phyloP scores from a whole-genome alignment of 2,329 filamentous ascomycete genomes.

The Blumeria graminis region DNA sequence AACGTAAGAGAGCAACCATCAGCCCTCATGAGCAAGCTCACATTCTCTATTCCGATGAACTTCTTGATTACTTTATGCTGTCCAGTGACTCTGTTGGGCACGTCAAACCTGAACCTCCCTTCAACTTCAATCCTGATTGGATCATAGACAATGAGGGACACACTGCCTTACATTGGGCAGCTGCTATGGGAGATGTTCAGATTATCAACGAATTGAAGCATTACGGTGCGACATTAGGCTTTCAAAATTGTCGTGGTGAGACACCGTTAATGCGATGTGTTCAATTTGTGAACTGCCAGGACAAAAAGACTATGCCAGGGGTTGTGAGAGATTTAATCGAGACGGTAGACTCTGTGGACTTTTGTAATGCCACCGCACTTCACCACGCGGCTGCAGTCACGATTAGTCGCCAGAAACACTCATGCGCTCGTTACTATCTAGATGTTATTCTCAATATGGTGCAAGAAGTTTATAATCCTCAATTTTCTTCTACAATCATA shows the following conservation, averaged over 20 bases:
- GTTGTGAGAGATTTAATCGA: conserved; percentile 65
- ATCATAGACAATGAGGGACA: conserved; percentile 85
- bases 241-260: conserved; percentile 50
- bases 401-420: conserved; percentile 58
- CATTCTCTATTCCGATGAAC: conserved; percentile 71
- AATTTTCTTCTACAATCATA: conserved; percentile 53
- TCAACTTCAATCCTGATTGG: conserved; percentile 70
- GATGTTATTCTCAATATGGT: conserved; percentile 78
- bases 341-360: conserved; percentile 59
- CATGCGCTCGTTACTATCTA: conserved; percentile 78
- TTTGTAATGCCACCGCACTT: conserved; percentile 16
- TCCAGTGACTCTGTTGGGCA: conserved; percentile 34
- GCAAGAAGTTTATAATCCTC: conserved; percentile 49
- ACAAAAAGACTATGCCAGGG: conserved; percentile 71
- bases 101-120: conserved; percentile 45
- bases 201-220: conserved; percentile 71
- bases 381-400: conserved; percentile 40
- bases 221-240: conserved; percentile 51
- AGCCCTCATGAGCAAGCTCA: conserved; percentile 39
- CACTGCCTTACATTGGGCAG: conserved; percentile 89
- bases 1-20: conserved; percentile 40
- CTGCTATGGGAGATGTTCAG: conserved; percentile 86
- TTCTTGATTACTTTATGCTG: conserved; percentile 89
- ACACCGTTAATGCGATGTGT: conserved; percentile 89
- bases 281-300: conserved; percentile 89